These are phyloP conservation scores for Asterella californica DNA, from an alignment of 225 moss, liverwort and hornwort genomes.

Conservation along the genomic window DNA sequence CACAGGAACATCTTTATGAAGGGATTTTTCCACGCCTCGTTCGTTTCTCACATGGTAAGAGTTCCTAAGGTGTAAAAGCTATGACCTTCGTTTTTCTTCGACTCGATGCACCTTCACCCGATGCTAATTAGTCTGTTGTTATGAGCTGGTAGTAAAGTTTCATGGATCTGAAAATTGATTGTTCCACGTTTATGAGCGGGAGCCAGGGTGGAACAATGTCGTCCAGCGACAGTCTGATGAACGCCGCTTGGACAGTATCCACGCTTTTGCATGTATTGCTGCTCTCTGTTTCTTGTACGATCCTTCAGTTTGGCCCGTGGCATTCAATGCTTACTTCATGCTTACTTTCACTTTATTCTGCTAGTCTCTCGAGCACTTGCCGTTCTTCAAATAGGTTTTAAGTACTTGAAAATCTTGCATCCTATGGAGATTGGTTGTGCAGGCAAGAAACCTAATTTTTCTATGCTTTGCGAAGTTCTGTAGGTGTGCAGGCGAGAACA, in stretches of 20 bases:
- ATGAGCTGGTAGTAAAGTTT: not conserved
- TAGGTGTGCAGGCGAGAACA: not conserved
- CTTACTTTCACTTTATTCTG: not conserved
- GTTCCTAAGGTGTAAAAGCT: not conserved
- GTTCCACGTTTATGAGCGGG: not conserved
- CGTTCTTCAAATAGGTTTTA: not conserved
- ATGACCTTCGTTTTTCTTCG: not conserved
- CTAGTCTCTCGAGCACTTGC: not conserved
- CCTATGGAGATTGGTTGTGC: not conserved
- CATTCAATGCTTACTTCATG: not conserved
- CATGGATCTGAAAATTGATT: not conserved
- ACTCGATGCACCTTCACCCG: not conserved
- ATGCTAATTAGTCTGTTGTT: not conserved
- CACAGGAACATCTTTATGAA: no score
- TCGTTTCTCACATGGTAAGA: not conserved
- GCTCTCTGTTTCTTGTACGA: conserved; percentile 1
- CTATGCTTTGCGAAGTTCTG: not conserved
- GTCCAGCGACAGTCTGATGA: not conserved
- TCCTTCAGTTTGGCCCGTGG: not conserved
- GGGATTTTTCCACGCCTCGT: not conserved
- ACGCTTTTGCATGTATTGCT: not conserved
- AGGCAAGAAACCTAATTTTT: not conserved
- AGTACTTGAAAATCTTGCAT: not conserved
- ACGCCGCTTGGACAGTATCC: not conserved
- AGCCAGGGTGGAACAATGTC: not conserved